Percentiles rank a stretch among this genome's conserved stretches.
Conservation (phyloP, 2,329 filamentous ascomycete genomes). For the Ophiostoma quercus region DNA sequence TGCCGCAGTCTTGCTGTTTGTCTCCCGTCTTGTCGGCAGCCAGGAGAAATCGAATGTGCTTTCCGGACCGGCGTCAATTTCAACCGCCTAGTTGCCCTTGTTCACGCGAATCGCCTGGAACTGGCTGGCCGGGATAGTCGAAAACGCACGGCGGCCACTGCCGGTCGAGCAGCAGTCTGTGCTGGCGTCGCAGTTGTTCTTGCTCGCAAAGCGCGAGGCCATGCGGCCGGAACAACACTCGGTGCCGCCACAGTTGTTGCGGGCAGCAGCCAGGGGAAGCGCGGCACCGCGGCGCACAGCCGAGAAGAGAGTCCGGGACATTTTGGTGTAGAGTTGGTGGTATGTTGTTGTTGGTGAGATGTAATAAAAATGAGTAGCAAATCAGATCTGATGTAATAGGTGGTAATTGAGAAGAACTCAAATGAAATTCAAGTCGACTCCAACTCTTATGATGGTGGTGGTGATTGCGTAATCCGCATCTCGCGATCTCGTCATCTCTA, state of each 20-base stretch:
- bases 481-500: neutral
- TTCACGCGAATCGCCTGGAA: neutral
- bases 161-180: conserved; percentile 8
- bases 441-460: neutral
- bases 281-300: conserved; percentile 2
- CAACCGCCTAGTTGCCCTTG: neutral
- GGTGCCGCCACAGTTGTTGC: conserved; percentile 16
- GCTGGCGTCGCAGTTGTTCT: conserved; percentile 13
- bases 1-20: neutral
- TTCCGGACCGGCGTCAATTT: neutral
- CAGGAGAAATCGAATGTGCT: no score
- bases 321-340: neutral
- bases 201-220: neutral
- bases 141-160: neutral
- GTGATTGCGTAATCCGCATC: neutral
- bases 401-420: neutral
- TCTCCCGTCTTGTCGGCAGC: no score
- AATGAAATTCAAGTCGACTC: neutral
- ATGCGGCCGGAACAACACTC: conserved; percentile 13
- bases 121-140: neutral
- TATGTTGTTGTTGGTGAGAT: neutral
- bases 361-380: neutral
- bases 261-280: neutral
- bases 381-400: neutral
- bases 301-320: conserved; percentile 4